phyloP scores from a whole-genome alignment of 2,329 filamentous ascomycete species.

The Byssothecium circinans region DNA sequence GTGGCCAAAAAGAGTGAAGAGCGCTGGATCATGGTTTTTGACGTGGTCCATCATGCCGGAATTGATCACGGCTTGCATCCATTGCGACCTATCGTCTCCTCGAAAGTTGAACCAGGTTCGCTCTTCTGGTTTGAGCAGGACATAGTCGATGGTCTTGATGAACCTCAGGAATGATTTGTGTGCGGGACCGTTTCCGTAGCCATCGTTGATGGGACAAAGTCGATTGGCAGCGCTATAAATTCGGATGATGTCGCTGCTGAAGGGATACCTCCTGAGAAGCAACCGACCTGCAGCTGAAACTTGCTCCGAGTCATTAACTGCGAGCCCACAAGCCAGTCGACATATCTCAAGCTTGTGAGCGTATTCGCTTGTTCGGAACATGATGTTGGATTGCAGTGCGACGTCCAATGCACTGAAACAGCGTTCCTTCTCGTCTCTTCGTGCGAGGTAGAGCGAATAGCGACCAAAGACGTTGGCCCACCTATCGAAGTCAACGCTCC shows the following conservation, averaged over 20 bases:
- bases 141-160: conserved; percentile 84
- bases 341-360: conserved; percentile 74
- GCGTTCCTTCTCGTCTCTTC: conserved; percentile 65
- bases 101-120: conserved; percentile 48
- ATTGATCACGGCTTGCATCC: conserved; percentile 42
- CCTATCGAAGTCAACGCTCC: conserved; percentile 75
- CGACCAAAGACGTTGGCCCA: conserved; percentile 93
- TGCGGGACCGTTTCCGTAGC: conserved; percentile 75
- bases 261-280: conserved; percentile 81
- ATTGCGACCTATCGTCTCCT: conserved; percentile 41
- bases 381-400: conserved; percentile 79
- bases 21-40: conserved; percentile 64
- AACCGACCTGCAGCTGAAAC: conserved; percentile 75
- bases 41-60: conserved; percentile 44
- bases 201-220: conserved; percentile 72
- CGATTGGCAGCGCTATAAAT: conserved; percentile 79
- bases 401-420: conserved; percentile 80
- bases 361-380: conserved; percentile 68
- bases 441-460: conserved; percentile 77
- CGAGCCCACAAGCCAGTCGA: conserved; percentile 82
- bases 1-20: conserved; percentile 88
- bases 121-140: conserved; percentile 58
- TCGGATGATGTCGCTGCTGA: conserved; percentile 79
- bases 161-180: conserved; percentile 92
- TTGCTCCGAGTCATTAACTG: conserved; percentile 75